Evolutionary conservation across 176 grass and related monocot species (phyloP).

Genomic region (Zea luxurians): DNA sequence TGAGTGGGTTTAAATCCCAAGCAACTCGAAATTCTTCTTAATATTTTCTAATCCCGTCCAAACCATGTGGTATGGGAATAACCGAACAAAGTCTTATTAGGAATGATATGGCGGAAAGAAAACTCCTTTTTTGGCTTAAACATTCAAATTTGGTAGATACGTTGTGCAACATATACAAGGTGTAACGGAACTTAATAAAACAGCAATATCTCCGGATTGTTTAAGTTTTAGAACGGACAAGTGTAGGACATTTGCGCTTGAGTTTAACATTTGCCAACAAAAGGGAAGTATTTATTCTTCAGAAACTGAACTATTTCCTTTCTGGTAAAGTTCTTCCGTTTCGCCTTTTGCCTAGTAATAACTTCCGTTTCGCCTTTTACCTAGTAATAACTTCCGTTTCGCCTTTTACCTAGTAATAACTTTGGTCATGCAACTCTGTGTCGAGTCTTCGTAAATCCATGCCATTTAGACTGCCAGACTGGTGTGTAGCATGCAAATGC

Average conservation of each 20-base stretch:
- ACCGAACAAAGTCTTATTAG: not conserved
- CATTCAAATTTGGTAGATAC: not conserved
- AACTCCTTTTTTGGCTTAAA: not conserved
- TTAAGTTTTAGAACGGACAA: slow-evolving; percentile 10
- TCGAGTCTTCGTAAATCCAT: slow-evolving; percentile 2
- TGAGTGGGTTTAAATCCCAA: too few relatives aligned
- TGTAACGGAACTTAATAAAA: not conserved
- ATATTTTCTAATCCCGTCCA: too few relatives aligned
- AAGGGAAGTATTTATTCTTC: not conserved
- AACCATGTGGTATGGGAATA: too few relatives aligned
- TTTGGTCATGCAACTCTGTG: slow-evolving; percentile 12
- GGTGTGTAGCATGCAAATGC: slow-evolving; percentile 7
- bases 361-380: too few relatives aligned
- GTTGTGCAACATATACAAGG: not conserved
- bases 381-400: too few relatives aligned
- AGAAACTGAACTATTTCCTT: slow-evolving; percentile 5
- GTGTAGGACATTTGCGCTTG: not conserved
- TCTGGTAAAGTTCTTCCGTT: not conserved
- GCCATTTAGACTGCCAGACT: not conserved
- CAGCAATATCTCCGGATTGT: too few relatives aligned
- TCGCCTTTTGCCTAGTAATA: not conserved
- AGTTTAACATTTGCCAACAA: not conserved
- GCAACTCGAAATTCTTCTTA: too few relatives aligned
- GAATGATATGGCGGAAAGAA: not conserved
- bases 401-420: too few relatives aligned